Conservation (phyloP, 192 early-diverging fungal species). For the Backusella macrospora region DNA sequence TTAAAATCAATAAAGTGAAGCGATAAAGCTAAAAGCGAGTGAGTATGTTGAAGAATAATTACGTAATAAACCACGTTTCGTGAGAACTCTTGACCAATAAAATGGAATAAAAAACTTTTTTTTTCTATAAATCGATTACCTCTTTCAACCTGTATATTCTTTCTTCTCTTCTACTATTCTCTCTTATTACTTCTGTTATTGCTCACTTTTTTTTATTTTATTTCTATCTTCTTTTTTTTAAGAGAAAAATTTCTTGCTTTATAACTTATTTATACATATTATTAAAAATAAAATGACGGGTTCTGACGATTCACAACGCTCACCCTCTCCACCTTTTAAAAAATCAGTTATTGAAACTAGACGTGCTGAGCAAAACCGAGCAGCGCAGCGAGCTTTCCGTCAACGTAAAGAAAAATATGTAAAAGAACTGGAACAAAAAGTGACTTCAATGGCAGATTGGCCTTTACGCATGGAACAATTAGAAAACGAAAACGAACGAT, state of each 20-base stretch:
- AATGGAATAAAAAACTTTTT: neutral
- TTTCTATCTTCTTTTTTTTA: neutral
- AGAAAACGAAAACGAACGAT: conserved; percentile 17
- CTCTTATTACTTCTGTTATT: neutral
- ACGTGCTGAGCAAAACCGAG: conserved; percentile 44
- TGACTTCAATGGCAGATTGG: conserved; percentile 21
- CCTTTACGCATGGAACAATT: conserved; percentile 15
- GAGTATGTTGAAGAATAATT: conserved; percentile 8
- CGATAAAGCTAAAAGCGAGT: neutral
- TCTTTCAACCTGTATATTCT: neutral
- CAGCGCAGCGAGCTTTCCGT: conserved; percentile 69
- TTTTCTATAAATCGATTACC: conserved; percentile 11
- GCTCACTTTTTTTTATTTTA: neutral
- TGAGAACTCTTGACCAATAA: conserved; percentile 17
- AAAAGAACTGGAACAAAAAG: conserved; percentile 57
- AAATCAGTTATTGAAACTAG: conserved; percentile 20
- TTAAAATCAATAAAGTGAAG: neutral
- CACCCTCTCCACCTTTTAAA: conserved; percentile 7
- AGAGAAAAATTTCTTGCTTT: neutral
- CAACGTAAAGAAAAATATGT: conserved; percentile 84
- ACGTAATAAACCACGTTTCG: conserved; percentile 18
- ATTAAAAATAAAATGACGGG: neutral
- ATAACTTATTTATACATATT: neutral
- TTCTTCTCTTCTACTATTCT: neutral
- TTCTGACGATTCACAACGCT: neutral